Evolutionary conservation across 2,329 filamentous ascomycete species (phyloP).

Genomic region (Alternaria sp.): DNA sequence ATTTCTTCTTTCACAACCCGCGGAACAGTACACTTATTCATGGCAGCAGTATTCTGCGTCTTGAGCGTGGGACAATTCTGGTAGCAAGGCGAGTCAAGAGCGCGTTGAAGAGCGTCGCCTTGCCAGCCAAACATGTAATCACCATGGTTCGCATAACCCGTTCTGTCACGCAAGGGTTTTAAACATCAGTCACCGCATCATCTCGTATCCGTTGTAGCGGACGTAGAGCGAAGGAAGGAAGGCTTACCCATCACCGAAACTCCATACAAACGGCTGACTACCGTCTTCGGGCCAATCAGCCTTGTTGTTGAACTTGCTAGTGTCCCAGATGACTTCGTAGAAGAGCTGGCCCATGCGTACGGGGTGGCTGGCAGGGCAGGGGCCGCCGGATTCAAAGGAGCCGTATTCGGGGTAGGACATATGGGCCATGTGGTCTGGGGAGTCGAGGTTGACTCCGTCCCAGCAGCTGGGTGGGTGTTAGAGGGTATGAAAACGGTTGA

Average conservation of each 20-base stretch:
- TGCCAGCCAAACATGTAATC: constrained; percentile 65
- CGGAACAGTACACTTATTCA: constrained; percentile 59
- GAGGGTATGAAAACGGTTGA: not conserved
- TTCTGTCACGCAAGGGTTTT: constrained; percentile 25
- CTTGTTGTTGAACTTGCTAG: constrained; percentile 46
- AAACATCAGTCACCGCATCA: not conserved
- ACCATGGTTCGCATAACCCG: constrained; percentile 61
- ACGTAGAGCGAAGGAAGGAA: not conserved
- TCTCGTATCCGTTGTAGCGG: too few relatives aligned
- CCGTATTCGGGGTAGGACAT: constrained; percentile 37
- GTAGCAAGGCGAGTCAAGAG: constrained; percentile 49
- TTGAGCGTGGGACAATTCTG: constrained; percentile 55
- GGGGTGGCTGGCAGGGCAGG: constrained; percentile 62
- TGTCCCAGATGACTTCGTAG: constrained; percentile 46
- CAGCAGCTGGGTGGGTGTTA: constrained; percentile 26
- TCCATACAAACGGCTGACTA: constrained; percentile 45
- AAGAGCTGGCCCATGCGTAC: constrained; percentile 37
- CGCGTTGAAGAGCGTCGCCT: constrained; percentile 57
- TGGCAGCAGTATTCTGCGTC: constrained; percentile 56
- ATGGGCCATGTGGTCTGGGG: constrained; percentile 47
- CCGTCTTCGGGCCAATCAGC: constrained; percentile 37
- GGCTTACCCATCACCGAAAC: constrained; percentile 49
- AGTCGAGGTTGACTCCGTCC: constrained; percentile 37
- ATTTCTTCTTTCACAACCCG: constrained; percentile 60
- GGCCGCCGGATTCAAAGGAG: constrained; percentile 50